Evolutionary conservation across 1,284 basidiomycete genomes (phyloP).

Genomic region (Cryptococcus sp.): DNA sequence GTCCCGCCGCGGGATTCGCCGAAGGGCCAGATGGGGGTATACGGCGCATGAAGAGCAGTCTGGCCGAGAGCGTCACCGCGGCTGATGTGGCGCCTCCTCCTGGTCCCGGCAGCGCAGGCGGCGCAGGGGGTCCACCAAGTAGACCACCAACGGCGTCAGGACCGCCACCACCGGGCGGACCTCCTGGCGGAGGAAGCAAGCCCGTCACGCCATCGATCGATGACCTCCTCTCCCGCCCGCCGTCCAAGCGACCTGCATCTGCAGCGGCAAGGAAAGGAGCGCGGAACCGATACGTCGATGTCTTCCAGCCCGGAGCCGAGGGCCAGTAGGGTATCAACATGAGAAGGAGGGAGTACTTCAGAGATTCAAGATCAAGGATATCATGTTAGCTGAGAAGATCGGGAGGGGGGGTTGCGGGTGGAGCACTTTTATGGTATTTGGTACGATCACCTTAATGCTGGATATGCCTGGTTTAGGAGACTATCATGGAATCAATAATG

Average conservation of each 20-base stretch:
- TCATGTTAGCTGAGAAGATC: too few relatives aligned
- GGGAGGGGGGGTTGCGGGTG: too few relatives aligned
- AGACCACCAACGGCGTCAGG: slow-evolving; percentile 12
- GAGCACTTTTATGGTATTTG: too few relatives aligned
- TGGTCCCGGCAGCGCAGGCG: slow-evolving; percentile 5
- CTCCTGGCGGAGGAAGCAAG: slow-evolving; percentile 46
- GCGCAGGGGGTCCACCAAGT: slow-evolving; percentile 7
- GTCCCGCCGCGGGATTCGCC: slow-evolving; percentile 58
- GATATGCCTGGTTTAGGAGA: too few relatives aligned
- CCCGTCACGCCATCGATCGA: slow-evolving; percentile 56
- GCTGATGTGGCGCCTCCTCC: slow-evolving; percentile 45
- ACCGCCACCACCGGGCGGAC: slow-evolving; percentile 23
- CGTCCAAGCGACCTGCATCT: slow-evolving; percentile 42
- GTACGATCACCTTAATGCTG: too few relatives aligned
- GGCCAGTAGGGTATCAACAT: slow-evolving; percentile 2
- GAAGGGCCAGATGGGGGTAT: slow-evolving; percentile 49
- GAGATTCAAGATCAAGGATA: not conserved
- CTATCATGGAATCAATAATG: not conserved
- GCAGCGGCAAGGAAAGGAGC: slow-evolving; percentile 65
- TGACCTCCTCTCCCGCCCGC: slow-evolving; percentile 49
- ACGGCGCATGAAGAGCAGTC: slow-evolving; percentile 49
- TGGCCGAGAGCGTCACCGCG: slow-evolving; percentile 56
- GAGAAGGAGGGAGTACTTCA: slow-evolving; percentile 6
- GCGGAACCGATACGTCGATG: slow-evolving; percentile 73
- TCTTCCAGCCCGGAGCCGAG: slow-evolving; percentile 34